Percentiles rank a stretch among this genome's conserved stretches.
These are phyloP conservation scores for Rhodotorula graminis DNA, from an alignment of 768 basidiomycete species.

Conservation along the genomic window DNA sequence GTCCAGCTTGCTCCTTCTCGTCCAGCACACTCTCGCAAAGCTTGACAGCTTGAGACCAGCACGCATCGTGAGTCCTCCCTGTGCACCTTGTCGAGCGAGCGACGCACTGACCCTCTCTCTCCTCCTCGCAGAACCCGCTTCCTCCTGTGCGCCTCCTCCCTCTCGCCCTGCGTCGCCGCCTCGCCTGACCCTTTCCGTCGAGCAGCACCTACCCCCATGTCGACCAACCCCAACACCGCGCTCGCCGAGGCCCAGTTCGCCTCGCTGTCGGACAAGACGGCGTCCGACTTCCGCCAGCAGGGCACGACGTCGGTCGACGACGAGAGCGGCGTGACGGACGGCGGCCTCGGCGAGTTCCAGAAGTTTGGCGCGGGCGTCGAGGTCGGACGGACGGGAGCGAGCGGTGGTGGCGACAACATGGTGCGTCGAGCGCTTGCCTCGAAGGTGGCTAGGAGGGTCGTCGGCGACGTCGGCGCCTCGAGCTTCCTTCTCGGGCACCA, in stretches of 20 bases:
- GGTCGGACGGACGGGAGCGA: not conserved
- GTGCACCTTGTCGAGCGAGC: too few species aligned
- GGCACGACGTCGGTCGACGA: not conserved
- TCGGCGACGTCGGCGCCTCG: too few species aligned
- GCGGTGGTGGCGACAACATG: constrained; percentile 4
- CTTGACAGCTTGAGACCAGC: too few species aligned
- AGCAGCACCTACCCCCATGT: not conserved
- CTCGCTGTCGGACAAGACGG: not conserved
- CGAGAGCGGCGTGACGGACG: constrained; percentile 6
- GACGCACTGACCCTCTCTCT: too few species aligned
- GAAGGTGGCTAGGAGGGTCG: not conserved
- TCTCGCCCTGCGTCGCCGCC: too few species aligned
- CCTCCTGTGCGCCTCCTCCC: too few species aligned
- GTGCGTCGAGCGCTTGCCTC: not conserved
- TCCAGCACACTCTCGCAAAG: too few species aligned
- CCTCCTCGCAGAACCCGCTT: too few species aligned
- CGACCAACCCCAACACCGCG: not conserved
- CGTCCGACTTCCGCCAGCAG: not conserved
- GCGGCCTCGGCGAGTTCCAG: constrained; percentile 3
- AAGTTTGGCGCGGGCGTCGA: not conserved
- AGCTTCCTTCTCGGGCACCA: too few species aligned
- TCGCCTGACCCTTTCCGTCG: too few species aligned
- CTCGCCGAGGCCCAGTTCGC: constrained; percentile 2
- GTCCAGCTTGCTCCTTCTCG: too few species aligned
- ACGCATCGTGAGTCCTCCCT: too few species aligned